Base-by-base conservation (phyloP, 768 basidiomycete genomes). In the Strobilomyces echinocephalus region DNA sequence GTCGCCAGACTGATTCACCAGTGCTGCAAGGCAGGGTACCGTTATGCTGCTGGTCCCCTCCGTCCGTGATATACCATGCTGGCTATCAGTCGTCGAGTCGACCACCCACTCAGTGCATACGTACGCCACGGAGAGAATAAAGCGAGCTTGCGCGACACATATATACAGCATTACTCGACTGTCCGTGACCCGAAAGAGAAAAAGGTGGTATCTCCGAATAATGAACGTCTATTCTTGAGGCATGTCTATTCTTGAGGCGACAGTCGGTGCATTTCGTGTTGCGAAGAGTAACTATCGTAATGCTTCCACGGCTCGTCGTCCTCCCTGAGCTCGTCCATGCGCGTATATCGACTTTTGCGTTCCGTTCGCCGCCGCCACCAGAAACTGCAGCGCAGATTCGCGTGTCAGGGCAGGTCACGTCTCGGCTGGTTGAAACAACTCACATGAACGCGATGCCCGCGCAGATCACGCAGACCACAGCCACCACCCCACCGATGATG, bases 401-500 rank as follows among this genome's bases (percentile, higher is more conserved):
- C 28, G 40, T 11, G 44, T 53, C 24, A 46, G 31, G 8, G 0
- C 15, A 8, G 2, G 4, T 20, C 35, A n/a, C 12, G 15, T 20
- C 3, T 28, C 34, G 38, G 36, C 18, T 4, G 24, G 2, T 16
- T 9, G 30, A 10, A 20, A 50, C 41, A n/a, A 67, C 73, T 53
- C 55, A 74, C 73, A 76, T 64, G 59, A 72, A 67, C 6, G 38
- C 61, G 39, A 65, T 67, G 16, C 78, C 57, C 2, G 65, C 51
- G 10, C 55, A 75, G 58, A 83, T 69, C 50, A 80, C 54, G 11
- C 66, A 64, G 4, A 73, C 60, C 14, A 79, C 58, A n/a, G 72
- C 77, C 31, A 79, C 51, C 5, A 75, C 57, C 2, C 75, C 80
- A 10, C 80, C 79, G 31, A 84, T 68, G 30, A 86, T 68, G 35